phyloP scores from a whole-genome alignment of 768 basidiomycete species.

The Lentinus brumalis region DNA sequence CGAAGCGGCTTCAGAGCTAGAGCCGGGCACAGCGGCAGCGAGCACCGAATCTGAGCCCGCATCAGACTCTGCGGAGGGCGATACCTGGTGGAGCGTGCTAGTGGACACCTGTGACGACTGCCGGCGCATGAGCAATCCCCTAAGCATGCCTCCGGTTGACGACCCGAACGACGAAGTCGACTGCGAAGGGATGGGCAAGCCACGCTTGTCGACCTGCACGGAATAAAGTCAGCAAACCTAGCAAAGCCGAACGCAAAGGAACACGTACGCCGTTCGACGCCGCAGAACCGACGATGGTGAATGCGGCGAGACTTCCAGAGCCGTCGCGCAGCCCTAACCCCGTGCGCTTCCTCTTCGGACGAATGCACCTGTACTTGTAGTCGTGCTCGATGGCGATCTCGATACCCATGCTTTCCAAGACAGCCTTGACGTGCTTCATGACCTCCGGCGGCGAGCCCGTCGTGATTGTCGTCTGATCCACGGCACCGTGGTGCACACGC shows the following conservation, averaged over 20 bases:
- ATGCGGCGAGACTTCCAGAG: constrained; percentile 59
- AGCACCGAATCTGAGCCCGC: constrained; percentile 26
- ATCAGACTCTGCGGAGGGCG: constrained; percentile 25
- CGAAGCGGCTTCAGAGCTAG: constrained; percentile 16
- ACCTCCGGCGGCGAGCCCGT: constrained; percentile 83
- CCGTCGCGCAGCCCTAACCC: constrained; percentile 47
- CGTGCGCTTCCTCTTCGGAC: constrained; percentile 72
- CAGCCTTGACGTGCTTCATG: constrained; percentile 78
- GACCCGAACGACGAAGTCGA: constrained; percentile 56
- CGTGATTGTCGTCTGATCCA: constrained; percentile 89
- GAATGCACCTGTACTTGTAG: constrained; percentile 85
- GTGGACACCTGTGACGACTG: constrained; percentile 82
- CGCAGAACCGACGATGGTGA: constrained; percentile 78
- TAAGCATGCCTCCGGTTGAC: constrained; percentile 73
- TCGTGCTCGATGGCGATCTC: constrained; percentile 88
- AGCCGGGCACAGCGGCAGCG: constrained; percentile 20
- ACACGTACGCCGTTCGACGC: constrained; percentile 82
- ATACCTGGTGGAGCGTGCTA: constrained; percentile 24
- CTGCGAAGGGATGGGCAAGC: constrained; percentile 80
- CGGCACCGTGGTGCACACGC: constrained; percentile 87
- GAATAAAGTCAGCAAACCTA: constrained; percentile 13
- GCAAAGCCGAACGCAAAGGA: not conserved
- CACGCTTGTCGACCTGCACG: constrained; percentile 82
- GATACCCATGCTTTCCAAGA: constrained; percentile 87
- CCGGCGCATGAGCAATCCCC: constrained; percentile 85